Base-by-base conservation (phyloP, 495 filamentous ascomycete genomes). In the Penicillium taxi region DNA sequence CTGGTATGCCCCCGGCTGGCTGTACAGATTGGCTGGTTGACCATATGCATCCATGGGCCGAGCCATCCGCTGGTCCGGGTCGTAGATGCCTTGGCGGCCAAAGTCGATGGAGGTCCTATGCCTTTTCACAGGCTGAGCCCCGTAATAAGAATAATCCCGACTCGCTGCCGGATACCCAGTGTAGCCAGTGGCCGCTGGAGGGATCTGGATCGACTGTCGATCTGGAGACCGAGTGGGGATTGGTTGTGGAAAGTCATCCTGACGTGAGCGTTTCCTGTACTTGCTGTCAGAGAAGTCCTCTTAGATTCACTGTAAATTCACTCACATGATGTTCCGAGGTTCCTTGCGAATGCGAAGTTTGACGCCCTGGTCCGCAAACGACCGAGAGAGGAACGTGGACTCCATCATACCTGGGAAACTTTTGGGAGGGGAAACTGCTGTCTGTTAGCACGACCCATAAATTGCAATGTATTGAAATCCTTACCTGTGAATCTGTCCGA, bases 291-390 rank as follows among this genome's bases (percentile, higher is more conserved):
- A 12, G 9, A 48, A 14, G 15, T 4, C n/a, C 9, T 18, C 34
- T 25, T 21, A 12, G 11, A 34, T 12, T n/a, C 3, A 6, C 12
- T 14, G 15, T 6, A 16, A 35, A 8, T 5, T 26, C 26, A 67
- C 69, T 53, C 42, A 74, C 63, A 77, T 69, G 47, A 76, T 43
- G 13, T 71, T 74, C 41, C 81, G 69, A 42, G 78, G 77, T 49
- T 95, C 87, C 56, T 98, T 98, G 41, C 89, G 77, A 29, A 96
- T 77, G 33, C 90, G 75, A 28, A 98, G 66, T 25, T 87, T 80
- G 9, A 96, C 86, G 12, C 91, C 91, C 57, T 98, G 91, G 55
- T 98, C 91, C 41, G 85, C 85, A 62, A 98, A 96, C 0, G 86
- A 86, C 43, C 89, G 75, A 2, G 91, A 95, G 13, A 98, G 64